A percentile compares a stretch with the other conserved stretches of the same genome.
These are phyloP conservation scores for Coffea eugenioides DNA, from an alignment of 257 asterid species.

Conservation along the genomic window DNA sequence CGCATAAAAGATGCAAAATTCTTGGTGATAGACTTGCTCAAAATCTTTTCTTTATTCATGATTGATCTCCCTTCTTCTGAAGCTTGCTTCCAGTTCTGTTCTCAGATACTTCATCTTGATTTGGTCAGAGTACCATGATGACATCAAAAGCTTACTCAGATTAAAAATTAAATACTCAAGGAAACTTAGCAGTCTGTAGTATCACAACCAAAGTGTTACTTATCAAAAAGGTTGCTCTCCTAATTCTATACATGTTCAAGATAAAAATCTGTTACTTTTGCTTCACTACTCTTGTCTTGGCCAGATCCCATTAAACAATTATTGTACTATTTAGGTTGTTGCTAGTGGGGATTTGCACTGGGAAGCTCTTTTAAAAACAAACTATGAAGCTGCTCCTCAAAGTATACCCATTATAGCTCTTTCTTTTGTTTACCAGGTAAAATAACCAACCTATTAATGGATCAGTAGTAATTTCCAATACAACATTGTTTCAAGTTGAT, in stretches of 20 bases:
- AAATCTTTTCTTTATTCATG: not conserved
- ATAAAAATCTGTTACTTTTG: not conserved
- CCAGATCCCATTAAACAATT: constrained; percentile 7
- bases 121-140: not conserved
- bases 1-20: not conserved
- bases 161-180: not conserved
- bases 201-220: not conserved
- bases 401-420: constrained; percentile 94
- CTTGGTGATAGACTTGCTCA: not conserved
- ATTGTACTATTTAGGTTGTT: constrained; percentile 45
- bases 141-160: not conserved
- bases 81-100: not conserved
- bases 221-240: not conserved
- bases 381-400: constrained; percentile 79
- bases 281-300: not conserved
- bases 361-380: constrained; percentile 79
- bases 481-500: not conserved
- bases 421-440: constrained; percentile 95
- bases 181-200: not conserved
- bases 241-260: not conserved
- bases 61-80: not conserved
- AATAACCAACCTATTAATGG: not conserved
- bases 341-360: constrained; percentile 87
- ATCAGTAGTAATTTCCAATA: not conserved
- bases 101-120: not conserved